Evolutionary conservation across 495 filamentous ascomycete species (phyloP).

Genomic region (Penicillium salamii): DNA sequence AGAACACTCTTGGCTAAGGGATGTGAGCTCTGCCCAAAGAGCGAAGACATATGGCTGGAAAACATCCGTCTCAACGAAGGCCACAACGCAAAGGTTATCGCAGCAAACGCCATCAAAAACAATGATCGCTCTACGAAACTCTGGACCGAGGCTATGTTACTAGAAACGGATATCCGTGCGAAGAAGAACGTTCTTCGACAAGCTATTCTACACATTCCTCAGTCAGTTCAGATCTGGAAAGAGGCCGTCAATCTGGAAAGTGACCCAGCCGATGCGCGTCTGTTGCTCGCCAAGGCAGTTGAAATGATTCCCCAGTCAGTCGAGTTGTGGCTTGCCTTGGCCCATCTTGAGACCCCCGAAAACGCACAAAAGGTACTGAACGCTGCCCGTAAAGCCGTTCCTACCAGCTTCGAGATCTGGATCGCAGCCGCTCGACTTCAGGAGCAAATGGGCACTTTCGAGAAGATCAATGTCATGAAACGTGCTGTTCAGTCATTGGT

Average conservation of each 20-base stretch:
- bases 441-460: constrained; percentile 76
- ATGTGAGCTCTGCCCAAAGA: constrained; percentile 87
- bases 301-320: constrained; percentile 91
- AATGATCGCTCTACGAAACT: constrained; percentile 85
- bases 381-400: constrained; percentile 87
- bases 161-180: constrained; percentile 74
- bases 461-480: constrained; percentile 88
- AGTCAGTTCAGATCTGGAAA: constrained; percentile 94
- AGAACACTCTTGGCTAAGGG: constrained; percentile 81
- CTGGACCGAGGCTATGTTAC: constrained; percentile 92
- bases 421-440: constrained; percentile 89
- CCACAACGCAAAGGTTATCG: constrained; percentile 91
- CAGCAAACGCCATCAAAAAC: constrained; percentile 86
- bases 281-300: constrained; percentile 87
- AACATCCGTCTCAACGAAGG: constrained; percentile 89
- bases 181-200: constrained; percentile 89
- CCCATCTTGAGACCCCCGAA: constrained; percentile 80
- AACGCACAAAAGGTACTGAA: constrained; percentile 94
- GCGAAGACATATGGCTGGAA: constrained; percentile 93
- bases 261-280: constrained; percentile 75
- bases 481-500: constrained; percentile 87
- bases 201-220: constrained; percentile 83
- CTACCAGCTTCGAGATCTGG: constrained; percentile 92
- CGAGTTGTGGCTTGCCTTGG: constrained; percentile 92
- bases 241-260: constrained; percentile 96